phyloP scores from a whole-genome alignment of 306 rosid species.

The Pachyrhizus erosus region DNA sequence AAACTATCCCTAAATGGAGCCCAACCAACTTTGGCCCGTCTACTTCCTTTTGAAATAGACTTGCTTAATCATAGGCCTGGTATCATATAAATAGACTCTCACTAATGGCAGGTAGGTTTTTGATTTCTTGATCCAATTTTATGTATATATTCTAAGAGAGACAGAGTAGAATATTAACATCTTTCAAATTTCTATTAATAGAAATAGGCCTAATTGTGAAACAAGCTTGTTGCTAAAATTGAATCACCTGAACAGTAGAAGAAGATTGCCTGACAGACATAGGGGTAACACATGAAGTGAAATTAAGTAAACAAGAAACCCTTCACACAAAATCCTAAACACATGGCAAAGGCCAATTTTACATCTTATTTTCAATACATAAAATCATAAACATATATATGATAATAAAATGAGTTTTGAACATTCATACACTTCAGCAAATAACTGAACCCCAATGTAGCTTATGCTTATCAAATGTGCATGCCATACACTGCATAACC shows the following conservation, averaged over 20 bases:
- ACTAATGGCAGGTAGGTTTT: too few species aligned
- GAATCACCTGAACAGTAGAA: not conserved
- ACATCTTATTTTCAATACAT: not conserved
- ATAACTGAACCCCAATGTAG: not conserved
- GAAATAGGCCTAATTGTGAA: not conserved
- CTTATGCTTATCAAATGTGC: slow-evolving; percentile 11
- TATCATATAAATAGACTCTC: too few species aligned
- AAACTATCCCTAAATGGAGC: too few species aligned
- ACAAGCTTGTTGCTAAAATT: not conserved
- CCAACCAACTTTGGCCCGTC: too few species aligned
- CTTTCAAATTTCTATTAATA: not conserved
- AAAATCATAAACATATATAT: not conserved
- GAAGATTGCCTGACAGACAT: not conserved
- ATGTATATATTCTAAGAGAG: too few species aligned
- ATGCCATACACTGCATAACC: not conserved
- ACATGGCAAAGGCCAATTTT: not conserved
- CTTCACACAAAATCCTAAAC: not conserved
- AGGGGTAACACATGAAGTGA: not conserved
- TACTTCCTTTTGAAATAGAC: too few species aligned
- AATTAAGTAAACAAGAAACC: not conserved
- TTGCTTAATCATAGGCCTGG: too few species aligned
- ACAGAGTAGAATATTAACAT: too few species aligned
- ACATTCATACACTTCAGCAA: not conserved
- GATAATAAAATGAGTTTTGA: not conserved
- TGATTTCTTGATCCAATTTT: too few species aligned